phyloP scores from a whole-genome alignment of 208 protist species.

The Acanthamoeba sp. region DNA sequence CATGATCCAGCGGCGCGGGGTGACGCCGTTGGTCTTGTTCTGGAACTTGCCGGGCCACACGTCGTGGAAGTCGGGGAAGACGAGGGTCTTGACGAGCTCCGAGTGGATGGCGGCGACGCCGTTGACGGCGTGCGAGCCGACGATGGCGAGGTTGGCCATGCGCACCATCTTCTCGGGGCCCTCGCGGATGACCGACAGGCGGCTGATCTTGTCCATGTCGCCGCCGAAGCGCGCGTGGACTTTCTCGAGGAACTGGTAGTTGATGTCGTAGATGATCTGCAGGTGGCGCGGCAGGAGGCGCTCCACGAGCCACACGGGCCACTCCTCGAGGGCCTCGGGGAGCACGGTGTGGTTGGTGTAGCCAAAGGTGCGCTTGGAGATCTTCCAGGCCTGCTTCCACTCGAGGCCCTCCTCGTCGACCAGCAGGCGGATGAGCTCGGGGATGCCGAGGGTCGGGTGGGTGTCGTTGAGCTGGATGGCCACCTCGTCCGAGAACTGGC shows the following conservation, averaged over 20 bases:
- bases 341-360: slow-evolving; percentile 95
- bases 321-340: slow-evolving; percentile 93
- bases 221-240: slow-evolving; percentile 76
- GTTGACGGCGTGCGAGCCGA: slow-evolving; percentile 91
- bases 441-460: slow-evolving; percentile 92
- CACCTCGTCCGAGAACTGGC: slow-evolving; percentile 82
- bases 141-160: slow-evolving; percentile 91
- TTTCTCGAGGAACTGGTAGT: slow-evolving; percentile 88
- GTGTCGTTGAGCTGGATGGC: slow-evolving; percentile 95
- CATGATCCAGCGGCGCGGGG: slow-evolving; percentile 91
- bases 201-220: slow-evolving; percentile 73
- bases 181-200: slow-evolving; percentile 91
- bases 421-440: slow-evolving; percentile 91
- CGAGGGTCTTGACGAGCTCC: slow-evolving; percentile 88
- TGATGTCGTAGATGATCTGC: slow-evolving; percentile 94
- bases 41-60: slow-evolving; percentile 91
- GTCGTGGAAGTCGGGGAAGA: slow-evolving; percentile 87
- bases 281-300: slow-evolving; percentile 91
- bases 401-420: slow-evolving; percentile 85
- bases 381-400: slow-evolving; percentile 90
- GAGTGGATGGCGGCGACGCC: slow-evolving; percentile 93
- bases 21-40: slow-evolving; percentile 95
- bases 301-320: slow-evolving; percentile 89
- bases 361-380: slow-evolving; percentile 86
- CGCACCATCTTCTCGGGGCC: slow-evolving; percentile 79